These are phyloP conservation scores for Marasmius tenuissimus DNA, from an alignment of 1,284 basidiomycete species.

Conservation along the genomic window DNA sequence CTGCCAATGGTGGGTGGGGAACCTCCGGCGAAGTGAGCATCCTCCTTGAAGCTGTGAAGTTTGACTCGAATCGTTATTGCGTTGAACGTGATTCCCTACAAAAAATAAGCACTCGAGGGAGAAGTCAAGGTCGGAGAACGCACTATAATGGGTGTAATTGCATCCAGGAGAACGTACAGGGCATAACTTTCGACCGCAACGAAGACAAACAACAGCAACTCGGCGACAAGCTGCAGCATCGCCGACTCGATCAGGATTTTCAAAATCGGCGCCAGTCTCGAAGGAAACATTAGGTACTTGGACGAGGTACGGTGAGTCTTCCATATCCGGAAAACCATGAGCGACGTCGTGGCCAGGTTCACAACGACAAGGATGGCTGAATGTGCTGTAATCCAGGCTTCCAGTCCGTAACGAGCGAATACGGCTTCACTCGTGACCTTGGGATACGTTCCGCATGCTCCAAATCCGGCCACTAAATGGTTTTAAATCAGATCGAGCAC, in stretches of 20 bases:
- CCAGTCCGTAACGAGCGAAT: constrained; percentile 1
- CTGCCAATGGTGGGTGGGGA: constrained; percentile 4
- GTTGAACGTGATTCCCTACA: constrained; percentile 7
- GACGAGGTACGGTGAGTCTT: not conserved
- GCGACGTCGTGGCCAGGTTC: constrained; percentile 9
- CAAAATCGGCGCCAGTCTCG: constrained; percentile 1
- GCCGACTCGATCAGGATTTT: constrained; percentile 11
- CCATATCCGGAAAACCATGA: constrained; percentile 12
- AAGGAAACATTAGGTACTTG: not conserved
- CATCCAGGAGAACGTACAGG: constrained; percentile 5
- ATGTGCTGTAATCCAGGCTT: constrained; percentile 7
- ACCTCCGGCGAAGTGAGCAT: not conserved
- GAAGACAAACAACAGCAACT: constrained; percentile 5
- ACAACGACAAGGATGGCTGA: not conserved
- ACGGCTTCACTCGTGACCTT: not conserved
- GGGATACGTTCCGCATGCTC: not conserved
- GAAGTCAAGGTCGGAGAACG: not conserved
- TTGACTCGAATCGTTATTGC: constrained; percentile 3
- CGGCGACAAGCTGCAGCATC: constrained; percentile 5
- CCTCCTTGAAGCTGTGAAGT: not conserved
- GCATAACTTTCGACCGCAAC: constrained; percentile 2
- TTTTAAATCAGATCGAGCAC: not conserved
- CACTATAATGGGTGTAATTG: constrained; percentile 6
- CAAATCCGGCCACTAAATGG: not conserved
- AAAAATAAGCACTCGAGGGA: not conserved